Conservation (phyloP, 768 basidiomycete genomes). For the Phylloporus arenicola region DNA sequence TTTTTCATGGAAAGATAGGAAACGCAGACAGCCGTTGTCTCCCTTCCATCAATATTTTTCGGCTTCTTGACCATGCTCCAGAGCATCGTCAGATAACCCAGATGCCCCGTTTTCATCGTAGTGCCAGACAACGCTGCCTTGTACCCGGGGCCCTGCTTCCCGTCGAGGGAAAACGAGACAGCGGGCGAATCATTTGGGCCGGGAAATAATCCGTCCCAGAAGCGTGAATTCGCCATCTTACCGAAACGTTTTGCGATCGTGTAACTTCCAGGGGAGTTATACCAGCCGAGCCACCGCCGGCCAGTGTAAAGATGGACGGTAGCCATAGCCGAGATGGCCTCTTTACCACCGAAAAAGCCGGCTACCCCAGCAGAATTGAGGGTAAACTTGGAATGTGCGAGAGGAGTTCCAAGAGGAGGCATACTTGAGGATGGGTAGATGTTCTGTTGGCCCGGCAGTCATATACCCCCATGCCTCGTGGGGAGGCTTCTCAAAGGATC, state of each 20-base stretch:
- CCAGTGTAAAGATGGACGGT: constrained; percentile 28
- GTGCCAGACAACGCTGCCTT: constrained; percentile 29
- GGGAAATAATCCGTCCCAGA: constrained; percentile 33
- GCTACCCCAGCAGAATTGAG: constrained; percentile 30
- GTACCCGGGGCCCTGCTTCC: constrained; percentile 26
- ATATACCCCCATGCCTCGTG: neutral
- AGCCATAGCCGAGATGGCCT: constrained; percentile 33
- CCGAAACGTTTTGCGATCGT: constrained; percentile 30
- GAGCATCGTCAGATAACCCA: constrained; percentile 24
- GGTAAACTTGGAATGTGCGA: constrained; percentile 6
- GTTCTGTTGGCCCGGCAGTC: neutral
- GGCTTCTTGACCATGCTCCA: neutral
- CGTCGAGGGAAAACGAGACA: constrained; percentile 27
- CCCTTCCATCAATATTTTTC: neutral
- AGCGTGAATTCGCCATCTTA: constrained; percentile 23
- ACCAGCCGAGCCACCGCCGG: constrained; percentile 33
- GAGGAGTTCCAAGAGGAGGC: constrained; percentile 11
- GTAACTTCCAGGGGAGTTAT: constrained; percentile 33
- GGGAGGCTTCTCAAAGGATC: neutral
- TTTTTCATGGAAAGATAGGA: constrained; percentile 17
- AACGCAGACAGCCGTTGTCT: constrained; percentile 9
- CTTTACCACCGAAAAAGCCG: constrained; percentile 34
- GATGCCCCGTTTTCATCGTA: constrained; percentile 23
- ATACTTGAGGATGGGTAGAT: neutral
- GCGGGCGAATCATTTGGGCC: constrained; percentile 23